Conservation (phyloP, 495 filamentous ascomycete genomes). For the Pseudotulostoma volvatum region DNA sequence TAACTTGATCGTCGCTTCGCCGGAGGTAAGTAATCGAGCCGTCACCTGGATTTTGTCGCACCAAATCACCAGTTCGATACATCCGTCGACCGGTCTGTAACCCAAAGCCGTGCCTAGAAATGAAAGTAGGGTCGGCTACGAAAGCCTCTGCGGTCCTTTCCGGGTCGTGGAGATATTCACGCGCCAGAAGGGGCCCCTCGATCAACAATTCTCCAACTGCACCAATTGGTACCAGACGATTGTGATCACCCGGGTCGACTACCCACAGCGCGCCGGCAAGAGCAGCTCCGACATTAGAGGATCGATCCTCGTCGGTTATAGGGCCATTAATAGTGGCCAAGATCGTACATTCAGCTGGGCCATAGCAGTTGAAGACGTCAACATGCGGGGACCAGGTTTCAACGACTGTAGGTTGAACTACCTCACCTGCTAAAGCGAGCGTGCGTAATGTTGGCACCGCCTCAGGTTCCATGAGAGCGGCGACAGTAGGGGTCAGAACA, state of each 20-base stretch:
- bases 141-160: slow-evolving; percentile 15
- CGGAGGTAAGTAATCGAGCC: slow-evolving; percentile 24
- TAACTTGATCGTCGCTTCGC: slow-evolving; percentile 34
- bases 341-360: slow-evolving; percentile 12
- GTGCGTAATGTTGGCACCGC: slow-evolving; percentile 19
- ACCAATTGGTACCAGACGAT: slow-evolving; percentile 15
- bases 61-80: slow-evolving; percentile 33
- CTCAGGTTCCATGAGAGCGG: slow-evolving; percentile 14
- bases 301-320: no score
- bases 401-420: slow-evolving; percentile 10
- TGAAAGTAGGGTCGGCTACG: slow-evolving; percentile 5
- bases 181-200: slow-evolving; percentile 15
- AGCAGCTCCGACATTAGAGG: no score
- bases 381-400: slow-evolving; percentile 2
- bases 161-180: slow-evolving; percentile 20
- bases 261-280: slow-evolving; percentile 14
- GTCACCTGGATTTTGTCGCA: slow-evolving; percentile 14
- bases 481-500: slow-evolving; percentile 12
- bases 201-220: slow-evolving; percentile 19
- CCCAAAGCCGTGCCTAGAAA: not conserved
- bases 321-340: no score
- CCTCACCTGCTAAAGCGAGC: slow-evolving; percentile 25
- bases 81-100: slow-evolving; percentile 13
- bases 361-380: slow-evolving; percentile 11
- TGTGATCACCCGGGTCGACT: slow-evolving; percentile 12